Base-by-base conservation (phyloP, 371 early-diverging fungal genomes). In the Aphelidium insulamus region DNA sequence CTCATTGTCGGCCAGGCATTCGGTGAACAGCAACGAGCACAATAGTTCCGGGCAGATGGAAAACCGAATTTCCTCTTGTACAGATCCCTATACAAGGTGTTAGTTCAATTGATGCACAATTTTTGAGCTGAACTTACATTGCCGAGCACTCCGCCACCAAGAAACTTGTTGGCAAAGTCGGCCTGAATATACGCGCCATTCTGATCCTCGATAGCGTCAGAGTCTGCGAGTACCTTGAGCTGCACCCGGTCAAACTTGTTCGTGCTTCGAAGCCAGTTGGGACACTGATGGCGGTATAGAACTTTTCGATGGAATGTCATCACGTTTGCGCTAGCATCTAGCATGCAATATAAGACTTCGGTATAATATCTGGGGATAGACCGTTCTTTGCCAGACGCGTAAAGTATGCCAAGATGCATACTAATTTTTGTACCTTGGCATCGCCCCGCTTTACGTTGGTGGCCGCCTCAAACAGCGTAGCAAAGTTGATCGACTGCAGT, bases 31-130 rank as follows among this genome's bases (percentile, higher is more conserved):
- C 1, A 61, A 50, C 0, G 65, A 47, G 4, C 48, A 47, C n/a
- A 65, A 54, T 32, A 64, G 38, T 31, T 67, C 68, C 3, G 68
- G 60, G 29, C 51, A 52, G 21, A 62, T 52, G 39, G 61, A 49
- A 40, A 67, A 67, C 18, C 48, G 50, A 33, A 67, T 64, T 34
- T 65, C 67, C 37, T 66, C 67, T 30, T 66, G 67, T 1, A 66
- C 67, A 11, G 60, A 58, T 8, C 63, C 63, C 59, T 60, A 34
- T 25, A 21, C 20, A 21, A 31, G 25, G 28, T 20, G 15, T 14
- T 19, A 27, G 4, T 25, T 27, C 8, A 7, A n/a, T 22, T 10
- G 11, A 15, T 11, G 25, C 17, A 17, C 4, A 30, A 12, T 24
- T 2, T n/a, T 37, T 23, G 34, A 45, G 38, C 4, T 39, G 25